Percentiles rank a stretch among this genome's conserved stretches.
Evolutionary conservation across 805 yeast species (phyloP).

Genomic region (Saccharomyces eubayanus): DNA sequence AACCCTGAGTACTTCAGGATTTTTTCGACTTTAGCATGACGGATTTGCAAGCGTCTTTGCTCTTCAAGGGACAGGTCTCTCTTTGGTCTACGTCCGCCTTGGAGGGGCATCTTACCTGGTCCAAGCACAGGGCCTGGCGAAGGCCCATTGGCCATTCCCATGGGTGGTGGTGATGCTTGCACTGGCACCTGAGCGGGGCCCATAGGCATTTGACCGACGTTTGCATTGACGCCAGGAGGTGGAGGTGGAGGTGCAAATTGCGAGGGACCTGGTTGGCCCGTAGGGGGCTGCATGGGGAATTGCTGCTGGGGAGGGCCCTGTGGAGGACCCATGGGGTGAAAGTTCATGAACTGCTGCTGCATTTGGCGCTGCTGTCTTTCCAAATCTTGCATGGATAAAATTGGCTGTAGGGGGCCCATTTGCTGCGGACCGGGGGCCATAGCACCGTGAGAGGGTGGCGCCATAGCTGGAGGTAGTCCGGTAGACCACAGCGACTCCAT

Average conservation of each 20-base stretch:
- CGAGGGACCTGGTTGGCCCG: slow-evolving; percentile 1
- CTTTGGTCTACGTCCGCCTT: slow-evolving; percentile 15
- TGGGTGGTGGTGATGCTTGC: slow-evolving; percentile 1
- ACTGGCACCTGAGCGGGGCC: slow-evolving; percentile 5
- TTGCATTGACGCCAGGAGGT: slow-evolving; percentile 2
- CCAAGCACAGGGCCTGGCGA: slow-evolving; percentile 4
- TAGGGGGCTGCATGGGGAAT: slow-evolving; percentile 4
- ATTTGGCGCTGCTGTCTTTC: slow-evolving; percentile 48
- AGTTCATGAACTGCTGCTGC: slow-evolving; percentile 23
- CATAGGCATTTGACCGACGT: not conserved
- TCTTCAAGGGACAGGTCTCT: slow-evolving; percentile 60
- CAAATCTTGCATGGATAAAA: slow-evolving; percentile 71
- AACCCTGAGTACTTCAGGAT: slow-evolving; percentile 81
- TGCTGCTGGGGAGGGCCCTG: slow-evolving; percentile 30
- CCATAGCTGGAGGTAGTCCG: slow-evolving; percentile 4
- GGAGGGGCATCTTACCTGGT: slow-evolving; percentile 3
- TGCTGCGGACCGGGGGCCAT: slow-evolving; percentile 7
- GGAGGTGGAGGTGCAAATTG: slow-evolving; percentile 1
- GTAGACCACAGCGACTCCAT: slow-evolving; percentile 63
- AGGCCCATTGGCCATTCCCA: not conserved
- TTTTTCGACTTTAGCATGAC: slow-evolving; percentile 68
- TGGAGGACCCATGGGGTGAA: slow-evolving; percentile 15
- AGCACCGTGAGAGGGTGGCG: slow-evolving; percentile 1
- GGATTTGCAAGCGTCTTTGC: slow-evolving; percentile 52
- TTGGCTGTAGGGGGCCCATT: slow-evolving; percentile 21